Base-by-base conservation (phyloP, 2,329 filamentous ascomycete genomes). In the Hypoxylon rubiginosum region DNA sequence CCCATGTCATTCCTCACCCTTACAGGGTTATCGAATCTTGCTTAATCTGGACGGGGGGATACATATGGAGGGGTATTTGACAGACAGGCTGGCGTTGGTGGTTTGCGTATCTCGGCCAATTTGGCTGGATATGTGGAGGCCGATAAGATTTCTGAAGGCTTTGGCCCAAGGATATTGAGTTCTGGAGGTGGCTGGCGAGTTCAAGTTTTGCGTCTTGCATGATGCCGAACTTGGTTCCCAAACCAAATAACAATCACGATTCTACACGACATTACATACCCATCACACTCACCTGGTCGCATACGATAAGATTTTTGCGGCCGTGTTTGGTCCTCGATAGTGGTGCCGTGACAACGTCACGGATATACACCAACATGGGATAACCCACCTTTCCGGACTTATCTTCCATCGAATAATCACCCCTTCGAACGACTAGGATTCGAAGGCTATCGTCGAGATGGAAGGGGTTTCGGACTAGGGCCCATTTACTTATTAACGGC, bases 101-200 rank as follows among this genome's bases (percentile, higher is more conserved):
- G 71, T 70, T 69, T 73, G 64, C 66, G 50, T 72, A 62, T 73
- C 59, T 73, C 62, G 69, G 67, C 70, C 75, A 74, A 72, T 66
- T 69, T 66, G 68, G 73, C 76, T 76, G 75, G 74, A 77, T 75
- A 77, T 66, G 58, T 67, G 21, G 58, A 71, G 64, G 56, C 48
- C 53, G 49, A 61, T 58, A 46, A 54, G 51, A 57, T 45, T 62
- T 67, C 55, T 66, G 56, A 45, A 56, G 43, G 49, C 28, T 43
- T 58, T 58, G 26, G 54, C 51, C 54, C 55, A 72, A 19, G 59
- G 57, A 58, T 66, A 66, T 62, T 62, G 51, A 58, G 53, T 49
- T 57, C 58, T 60, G 54, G 59, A 57, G 49, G 48, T 58, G 63
- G 48, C 68, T 72, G 61, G 64, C 54, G 60, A 55, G 48, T 50